Evolutionary conservation across 352 stramenopile species (phyloP).

Genomic region (Achlya hypogyna): DNA sequence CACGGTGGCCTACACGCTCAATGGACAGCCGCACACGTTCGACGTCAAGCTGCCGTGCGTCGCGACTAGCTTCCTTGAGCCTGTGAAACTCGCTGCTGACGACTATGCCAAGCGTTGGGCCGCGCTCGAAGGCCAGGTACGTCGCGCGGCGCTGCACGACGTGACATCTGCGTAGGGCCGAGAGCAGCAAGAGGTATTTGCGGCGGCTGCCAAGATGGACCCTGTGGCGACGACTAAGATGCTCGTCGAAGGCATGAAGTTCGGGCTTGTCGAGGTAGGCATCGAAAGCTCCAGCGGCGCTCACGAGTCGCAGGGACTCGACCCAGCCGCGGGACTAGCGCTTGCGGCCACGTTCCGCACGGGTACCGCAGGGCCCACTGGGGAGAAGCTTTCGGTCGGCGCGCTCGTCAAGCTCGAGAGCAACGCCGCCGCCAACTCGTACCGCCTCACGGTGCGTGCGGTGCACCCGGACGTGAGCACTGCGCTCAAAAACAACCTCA

Average conservation of each 20-base stretch:
- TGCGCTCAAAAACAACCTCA: conserved; percentile 59
- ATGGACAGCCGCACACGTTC: conserved; percentile 62
- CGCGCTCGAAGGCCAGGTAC: conserved; percentile 77
- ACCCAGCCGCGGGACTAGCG: conserved; percentile 44
- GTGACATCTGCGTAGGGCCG: conserved; percentile 31
- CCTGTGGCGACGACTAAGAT: conserved; percentile 72
- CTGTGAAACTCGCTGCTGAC: conserved; percentile 80
- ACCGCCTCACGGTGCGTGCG: conserved; percentile 87
- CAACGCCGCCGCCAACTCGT: conserved; percentile 65
- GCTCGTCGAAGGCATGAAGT: conserved; percentile 83
- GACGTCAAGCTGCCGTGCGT: conserved; percentile 74
- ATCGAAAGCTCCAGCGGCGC: neutral
- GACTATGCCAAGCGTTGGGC: conserved; percentile 91
- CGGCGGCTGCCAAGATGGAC: conserved; percentile 70
- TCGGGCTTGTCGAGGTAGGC: conserved; percentile 72
- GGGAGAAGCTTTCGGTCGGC: conserved; percentile 91
- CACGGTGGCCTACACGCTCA: conserved; percentile 77
- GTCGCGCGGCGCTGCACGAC: neutral
- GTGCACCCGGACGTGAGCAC: conserved; percentile 82
- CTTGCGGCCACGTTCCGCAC: conserved; percentile 88
- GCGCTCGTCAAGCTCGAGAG: conserved; percentile 88
- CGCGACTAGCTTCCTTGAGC: conserved; percentile 88
- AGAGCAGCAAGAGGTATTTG: conserved; percentile 89
- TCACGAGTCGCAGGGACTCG: conserved; percentile 39
- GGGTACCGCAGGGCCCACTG: conserved; percentile 73